phyloP scores from a whole-genome alignment of 768 basidiomycete genomes.

The Lenzites betulinus region DNA sequence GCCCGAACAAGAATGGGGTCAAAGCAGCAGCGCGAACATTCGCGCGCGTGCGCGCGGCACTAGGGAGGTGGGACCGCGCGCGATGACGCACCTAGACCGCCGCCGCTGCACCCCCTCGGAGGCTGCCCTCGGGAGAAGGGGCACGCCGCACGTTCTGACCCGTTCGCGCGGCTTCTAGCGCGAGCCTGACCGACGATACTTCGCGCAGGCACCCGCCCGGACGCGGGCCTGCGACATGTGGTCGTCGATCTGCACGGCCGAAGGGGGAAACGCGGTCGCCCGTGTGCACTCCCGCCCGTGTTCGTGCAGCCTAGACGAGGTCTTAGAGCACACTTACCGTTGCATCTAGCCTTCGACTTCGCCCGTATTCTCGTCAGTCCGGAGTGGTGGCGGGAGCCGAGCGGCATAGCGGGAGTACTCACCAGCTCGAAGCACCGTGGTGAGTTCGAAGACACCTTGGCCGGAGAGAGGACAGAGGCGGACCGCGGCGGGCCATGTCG shows the following conservation, averaged over 20 bases:
- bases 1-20: too few relatives aligned
- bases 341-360: too few relatives aligned
- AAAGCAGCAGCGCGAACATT: too few relatives aligned
- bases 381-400: not conserved
- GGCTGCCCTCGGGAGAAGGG: too few relatives aligned
- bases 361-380: not conserved
- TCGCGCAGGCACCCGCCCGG: conserved; percentile 3
- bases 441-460: not conserved
- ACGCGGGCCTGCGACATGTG: conserved; percentile 4
- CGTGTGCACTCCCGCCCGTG: not conserved
- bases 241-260: conserved; percentile 7
- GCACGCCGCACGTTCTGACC: not conserved
- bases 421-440: not conserved
- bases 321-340: not conserved
- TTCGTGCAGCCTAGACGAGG: not conserved
- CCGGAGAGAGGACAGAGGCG: not conserved
- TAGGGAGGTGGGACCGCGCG: too few relatives aligned
- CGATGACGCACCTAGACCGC: too few relatives aligned
- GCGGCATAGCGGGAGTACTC: not conserved
- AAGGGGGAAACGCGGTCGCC: not conserved
- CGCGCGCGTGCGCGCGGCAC: too few relatives aligned
- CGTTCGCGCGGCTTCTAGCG: conserved; percentile 1
- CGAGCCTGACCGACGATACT: not conserved
- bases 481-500: not conserved
- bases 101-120: too few relatives aligned